Conservation (phyloP, 345 rosid genomes). For the Heritiera fomes region DNA sequence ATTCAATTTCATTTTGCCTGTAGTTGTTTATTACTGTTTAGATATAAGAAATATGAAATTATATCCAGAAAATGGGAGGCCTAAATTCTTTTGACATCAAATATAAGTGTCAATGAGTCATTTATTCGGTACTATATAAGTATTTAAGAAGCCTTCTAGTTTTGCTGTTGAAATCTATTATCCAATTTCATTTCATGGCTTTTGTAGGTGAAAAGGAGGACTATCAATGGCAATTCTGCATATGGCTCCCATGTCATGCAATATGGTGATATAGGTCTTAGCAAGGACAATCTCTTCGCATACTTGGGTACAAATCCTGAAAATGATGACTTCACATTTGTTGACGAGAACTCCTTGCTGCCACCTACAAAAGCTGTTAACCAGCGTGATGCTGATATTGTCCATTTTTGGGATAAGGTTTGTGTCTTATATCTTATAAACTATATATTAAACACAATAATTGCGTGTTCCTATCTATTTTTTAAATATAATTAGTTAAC, state of each 20-base stretch:
- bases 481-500: no score
- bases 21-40: background rate
- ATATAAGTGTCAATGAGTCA: background rate
- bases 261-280: constrained; percentile 71
- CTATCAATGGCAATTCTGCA: constrained; percentile 38
- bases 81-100: background rate
- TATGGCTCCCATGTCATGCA: constrained; percentile 98
- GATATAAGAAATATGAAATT: background rate
- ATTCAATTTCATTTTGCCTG: background rate
- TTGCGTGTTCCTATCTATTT: background rate
- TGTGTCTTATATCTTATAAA: constrained; percentile 10
- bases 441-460: background rate
- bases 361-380: constrained; percentile 67
- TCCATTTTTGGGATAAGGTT: constrained; percentile 98
- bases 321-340: constrained; percentile 76
- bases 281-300: constrained; percentile 54
- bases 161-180: background rate
- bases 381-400: constrained; percentile 97
- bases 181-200: constrained; percentile 21
- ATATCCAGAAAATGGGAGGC: background rate
- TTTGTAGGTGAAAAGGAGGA: constrained; percentile 89
- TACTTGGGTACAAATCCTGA: constrained; percentile 95
- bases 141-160: background rate
- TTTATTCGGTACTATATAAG: background rate
- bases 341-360: constrained; percentile 61